A percentile compares a stretch with the other conserved stretches of the same genome.
Evolutionary conservation across 495 filamentous ascomycete species (phyloP).

Genomic region (Sporormia fimetaria): DNA sequence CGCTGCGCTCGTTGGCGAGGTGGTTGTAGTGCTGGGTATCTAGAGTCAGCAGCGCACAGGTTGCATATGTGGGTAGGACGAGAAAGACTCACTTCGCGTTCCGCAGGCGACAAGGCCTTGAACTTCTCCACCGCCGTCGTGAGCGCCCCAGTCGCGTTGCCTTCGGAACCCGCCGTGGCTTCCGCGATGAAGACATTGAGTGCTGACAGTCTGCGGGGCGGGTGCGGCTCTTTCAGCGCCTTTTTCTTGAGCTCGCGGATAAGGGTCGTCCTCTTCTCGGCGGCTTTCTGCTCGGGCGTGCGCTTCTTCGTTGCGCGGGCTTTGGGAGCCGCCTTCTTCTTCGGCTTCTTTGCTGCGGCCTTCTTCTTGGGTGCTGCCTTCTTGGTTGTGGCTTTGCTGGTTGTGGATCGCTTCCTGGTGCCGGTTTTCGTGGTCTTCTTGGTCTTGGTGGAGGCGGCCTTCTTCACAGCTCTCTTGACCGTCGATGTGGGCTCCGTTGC

Average conservation of each 20-base stretch:
- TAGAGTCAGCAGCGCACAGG: background rate
- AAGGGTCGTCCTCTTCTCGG: constrained; percentile 9
- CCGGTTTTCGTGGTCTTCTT: constrained; percentile 8
- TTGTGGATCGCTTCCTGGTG: background rate
- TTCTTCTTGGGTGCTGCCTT: constrained; percentile 11
- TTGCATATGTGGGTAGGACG: background rate
- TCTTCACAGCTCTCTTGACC: constrained; percentile 17
- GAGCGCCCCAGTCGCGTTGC: background rate
- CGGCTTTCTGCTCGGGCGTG: background rate
- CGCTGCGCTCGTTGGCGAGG: constrained; percentile 39
- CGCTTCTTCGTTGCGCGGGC: constrained; percentile 26
- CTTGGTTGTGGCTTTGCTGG: constrained; percentile 12
- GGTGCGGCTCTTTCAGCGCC: constrained; percentile 23
- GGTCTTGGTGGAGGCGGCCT: constrained; percentile 12
- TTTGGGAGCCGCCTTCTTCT: constrained; percentile 8
- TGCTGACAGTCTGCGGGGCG: constrained; percentile 3
- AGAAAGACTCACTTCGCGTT: constrained; percentile 20
- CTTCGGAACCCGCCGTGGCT: background rate
- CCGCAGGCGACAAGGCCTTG: constrained; percentile 22
- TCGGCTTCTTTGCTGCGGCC: constrained; percentile 8
- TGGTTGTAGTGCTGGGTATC: constrained; percentile 38
- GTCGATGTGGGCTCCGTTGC: constrained; percentile 11
- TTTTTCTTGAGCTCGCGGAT: constrained; percentile 19
- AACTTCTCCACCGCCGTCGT: constrained; percentile 8
- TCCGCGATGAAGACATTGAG: constrained; percentile 24